Evolutionary conservation across 2,329 filamentous ascomycete species (phyloP).

Genomic region (Beauveria pseudobassiana): DNA sequence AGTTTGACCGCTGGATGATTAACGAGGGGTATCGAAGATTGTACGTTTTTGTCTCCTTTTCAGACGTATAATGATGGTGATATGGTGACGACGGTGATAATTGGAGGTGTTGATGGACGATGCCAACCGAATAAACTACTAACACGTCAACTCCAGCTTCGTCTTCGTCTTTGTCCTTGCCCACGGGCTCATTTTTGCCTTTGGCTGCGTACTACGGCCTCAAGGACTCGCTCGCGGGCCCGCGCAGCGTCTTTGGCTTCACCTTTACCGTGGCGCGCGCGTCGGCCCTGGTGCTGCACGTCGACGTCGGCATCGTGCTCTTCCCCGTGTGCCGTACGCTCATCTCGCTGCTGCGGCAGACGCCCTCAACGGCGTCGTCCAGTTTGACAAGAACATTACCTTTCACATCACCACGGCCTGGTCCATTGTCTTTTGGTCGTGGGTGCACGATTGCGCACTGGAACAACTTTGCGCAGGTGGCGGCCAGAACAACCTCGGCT

Average conservation of each 20-base stretch:
- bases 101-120: too few species aligned
- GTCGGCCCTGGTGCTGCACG: conserved; percentile 69
- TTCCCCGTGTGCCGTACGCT: conserved; percentile 79
- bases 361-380: conserved; percentile 80
- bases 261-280: conserved; percentile 72
- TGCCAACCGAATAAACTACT: conserved; percentile 4
- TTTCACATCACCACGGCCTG: conserved; percentile 81
- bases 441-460: conserved; percentile 81
- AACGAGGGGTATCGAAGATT: conserved; percentile 79
- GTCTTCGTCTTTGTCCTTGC: conserved; percentile 67
- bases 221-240: conserved; percentile 63
- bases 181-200: conserved; percentile 70
- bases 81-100: neutral
- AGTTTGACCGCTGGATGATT: conserved; percentile 81
- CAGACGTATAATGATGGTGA: too few species aligned
- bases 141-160: conserved; percentile 43
- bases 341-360: conserved; percentile 73
- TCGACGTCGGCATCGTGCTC: conserved; percentile 72
- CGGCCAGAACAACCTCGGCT: conserved; percentile 65
- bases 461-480: conserved; percentile 76
- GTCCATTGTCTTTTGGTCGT: conserved; percentile 84
- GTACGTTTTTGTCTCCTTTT: conserved; percentile 38
- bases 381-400: conserved; percentile 84
- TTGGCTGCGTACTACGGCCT: conserved; percentile 74
- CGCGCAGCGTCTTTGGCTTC: conserved; percentile 62